Conservation (phyloP, 2,329 filamentous ascomycete genomes). For the Arthrobotrys conoides region DNA sequence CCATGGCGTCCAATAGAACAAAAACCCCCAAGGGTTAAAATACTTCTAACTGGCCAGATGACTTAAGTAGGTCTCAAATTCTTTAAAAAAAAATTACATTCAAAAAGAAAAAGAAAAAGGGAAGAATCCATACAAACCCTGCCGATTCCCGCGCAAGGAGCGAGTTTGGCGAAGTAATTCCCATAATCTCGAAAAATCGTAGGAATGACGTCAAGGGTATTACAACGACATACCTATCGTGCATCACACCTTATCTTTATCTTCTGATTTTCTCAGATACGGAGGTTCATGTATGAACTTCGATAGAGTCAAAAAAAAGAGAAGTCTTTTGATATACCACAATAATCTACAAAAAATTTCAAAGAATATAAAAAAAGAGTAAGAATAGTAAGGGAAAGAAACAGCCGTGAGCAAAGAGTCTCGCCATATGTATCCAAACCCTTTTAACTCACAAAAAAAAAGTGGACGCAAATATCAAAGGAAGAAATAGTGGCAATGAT, state of each 20-base stretch:
- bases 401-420: not conserved
- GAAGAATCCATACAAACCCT: conserved; percentile 5
- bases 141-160: not conserved
- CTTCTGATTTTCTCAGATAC: no score
- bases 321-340: conserved; percentile 19
- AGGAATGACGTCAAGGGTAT: conserved; percentile 18
- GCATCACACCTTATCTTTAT: not conserved
- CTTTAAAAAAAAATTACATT: conserved; percentile 9
- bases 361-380: not conserved
- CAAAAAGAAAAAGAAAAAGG: not conserved
- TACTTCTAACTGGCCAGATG: not conserved
- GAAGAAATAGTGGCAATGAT: not conserved
- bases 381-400: not conserved
- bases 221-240: not conserved
- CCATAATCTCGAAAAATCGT: not conserved
- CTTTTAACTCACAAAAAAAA: not conserved
- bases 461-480: not conserved
- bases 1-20: not conserved
- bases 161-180: conserved; percentile 3
- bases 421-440: conserved; percentile 1
- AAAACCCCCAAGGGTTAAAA: no score
- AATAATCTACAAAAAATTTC: conserved; percentile 27
- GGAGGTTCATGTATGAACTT: no score
- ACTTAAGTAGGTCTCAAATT: conserved; percentile 18
- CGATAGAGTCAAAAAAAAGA: conserved; percentile 1